A percentile compares a stretch with the other conserved stretches of the same genome.
Evolutionary conservation across 2,329 filamentous ascomycete genomes (phyloP).

Genomic region (Aspergillus glaucus): DNA sequence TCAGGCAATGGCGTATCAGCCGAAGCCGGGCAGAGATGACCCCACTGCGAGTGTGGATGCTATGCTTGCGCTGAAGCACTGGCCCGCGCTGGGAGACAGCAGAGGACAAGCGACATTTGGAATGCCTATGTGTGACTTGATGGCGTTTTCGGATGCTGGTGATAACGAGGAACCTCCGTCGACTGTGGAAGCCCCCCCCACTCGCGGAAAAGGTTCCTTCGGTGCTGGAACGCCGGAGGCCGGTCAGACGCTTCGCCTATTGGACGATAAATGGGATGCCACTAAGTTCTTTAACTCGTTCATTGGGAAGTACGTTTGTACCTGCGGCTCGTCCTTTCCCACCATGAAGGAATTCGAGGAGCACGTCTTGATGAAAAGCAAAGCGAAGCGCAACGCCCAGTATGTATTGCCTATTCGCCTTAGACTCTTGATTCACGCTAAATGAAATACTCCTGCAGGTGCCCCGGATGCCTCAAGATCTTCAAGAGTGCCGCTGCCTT

Average conservation of each 20-base stretch:
- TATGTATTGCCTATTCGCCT: slow-evolving; percentile 2
- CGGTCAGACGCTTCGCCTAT: slow-evolving; percentile 9
- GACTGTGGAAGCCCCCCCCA: background rate
- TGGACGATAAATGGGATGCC: slow-evolving; percentile 20
- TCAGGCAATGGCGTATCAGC: slow-evolving; percentile 15
- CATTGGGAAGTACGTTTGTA: slow-evolving; percentile 27
- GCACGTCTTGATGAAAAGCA: slow-evolving; percentile 25
- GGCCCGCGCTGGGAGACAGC: slow-evolving; percentile 13
- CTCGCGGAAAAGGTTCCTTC: background rate
- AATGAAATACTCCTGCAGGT: slow-evolving; percentile 17
- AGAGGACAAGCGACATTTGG: background rate
- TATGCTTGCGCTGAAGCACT: slow-evolving; percentile 16
- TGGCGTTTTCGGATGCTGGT: slow-evolving; percentile 12
- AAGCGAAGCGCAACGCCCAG: slow-evolving; percentile 12
- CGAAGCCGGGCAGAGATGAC: slow-evolving; percentile 3
- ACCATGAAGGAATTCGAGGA: slow-evolving; percentile 21
- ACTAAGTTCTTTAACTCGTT: slow-evolving; percentile 26
- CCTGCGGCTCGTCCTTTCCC: slow-evolving; percentile 25
- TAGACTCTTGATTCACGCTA: background rate
- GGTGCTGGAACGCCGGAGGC: slow-evolving; percentile 1
- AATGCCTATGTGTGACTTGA: slow-evolving; percentile 10
- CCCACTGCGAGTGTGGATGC: slow-evolving; percentile 1
- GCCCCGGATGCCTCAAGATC: slow-evolving; percentile 32
- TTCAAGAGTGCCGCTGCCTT: slow-evolving; percentile 35
- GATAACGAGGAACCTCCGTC: slow-evolving; percentile 2